Percentiles rank a stretch among this genome's conserved stretches.
Evolutionary conservation across 768 basidiomycete genomes (phyloP).

Genomic region (Cystobasidium ongulense): DNA sequence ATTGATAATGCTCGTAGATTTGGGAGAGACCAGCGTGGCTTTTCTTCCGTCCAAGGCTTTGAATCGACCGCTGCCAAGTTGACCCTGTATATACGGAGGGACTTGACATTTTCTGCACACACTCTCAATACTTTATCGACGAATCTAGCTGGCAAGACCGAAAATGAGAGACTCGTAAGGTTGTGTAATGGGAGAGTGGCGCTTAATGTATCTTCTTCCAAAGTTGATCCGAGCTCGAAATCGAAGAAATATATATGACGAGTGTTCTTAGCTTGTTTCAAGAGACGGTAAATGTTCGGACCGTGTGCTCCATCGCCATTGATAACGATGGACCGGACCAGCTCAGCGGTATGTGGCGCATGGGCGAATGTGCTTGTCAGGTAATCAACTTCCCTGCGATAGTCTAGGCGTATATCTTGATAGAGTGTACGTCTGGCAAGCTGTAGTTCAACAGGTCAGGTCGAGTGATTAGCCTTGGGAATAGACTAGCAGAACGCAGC

Average conservation of each 20-base stretch:
- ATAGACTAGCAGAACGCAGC: not conserved
- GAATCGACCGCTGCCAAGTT: not conserved
- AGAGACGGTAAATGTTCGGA: not conserved
- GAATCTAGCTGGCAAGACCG: not conserved
- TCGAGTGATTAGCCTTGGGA: too few species aligned
- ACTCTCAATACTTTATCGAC: not conserved
- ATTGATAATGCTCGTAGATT: not conserved
- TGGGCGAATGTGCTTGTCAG: not conserved
- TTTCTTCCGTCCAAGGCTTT: not conserved
- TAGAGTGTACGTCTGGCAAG: conserved; percentile 1
- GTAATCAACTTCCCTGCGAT: conserved; percentile 6
- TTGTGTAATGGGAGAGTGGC: not conserved
- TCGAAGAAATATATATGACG: conserved; percentile 6
- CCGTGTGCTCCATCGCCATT: conserved; percentile 18
- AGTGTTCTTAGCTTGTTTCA: not conserved
- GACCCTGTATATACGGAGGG: not conserved
- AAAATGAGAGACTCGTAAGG: not conserved
- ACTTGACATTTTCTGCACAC: not conserved
- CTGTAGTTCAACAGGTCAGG: too few species aligned
- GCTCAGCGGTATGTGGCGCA: not conserved
- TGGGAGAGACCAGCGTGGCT: not conserved
- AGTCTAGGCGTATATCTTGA: conserved; percentile 9
- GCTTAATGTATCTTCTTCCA: not conserved
- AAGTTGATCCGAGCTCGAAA: conserved; percentile 5
- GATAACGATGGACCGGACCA: not conserved